Conservation (phyloP, 2,329 filamentous ascomycete genomes). For the Metarhizium sp. region DNA sequence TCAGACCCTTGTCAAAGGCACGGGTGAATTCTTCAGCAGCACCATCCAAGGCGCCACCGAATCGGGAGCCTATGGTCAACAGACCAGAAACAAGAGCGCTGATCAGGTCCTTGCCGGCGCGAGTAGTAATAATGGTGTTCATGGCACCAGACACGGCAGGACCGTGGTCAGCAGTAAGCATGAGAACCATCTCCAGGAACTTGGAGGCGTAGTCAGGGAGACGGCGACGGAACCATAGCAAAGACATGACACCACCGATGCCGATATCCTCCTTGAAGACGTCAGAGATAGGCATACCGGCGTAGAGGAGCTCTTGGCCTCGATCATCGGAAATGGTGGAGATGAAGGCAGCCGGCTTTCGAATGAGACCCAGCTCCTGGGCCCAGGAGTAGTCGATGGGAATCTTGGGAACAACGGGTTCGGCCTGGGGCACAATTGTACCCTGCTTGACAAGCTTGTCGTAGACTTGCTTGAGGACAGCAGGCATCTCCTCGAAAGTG, state of each 20-base stretch:
- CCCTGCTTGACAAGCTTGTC: conserved; percentile 77
- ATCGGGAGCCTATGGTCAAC: conserved; percentile 93
- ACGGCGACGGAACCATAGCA: conserved; percentile 98
- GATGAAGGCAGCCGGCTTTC: conserved; percentile 99
- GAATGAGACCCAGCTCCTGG: conserved; percentile 97
- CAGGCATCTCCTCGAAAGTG: conserved; percentile 93
- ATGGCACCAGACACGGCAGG: conserved; percentile 98
- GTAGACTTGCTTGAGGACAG: conserved; percentile 70
- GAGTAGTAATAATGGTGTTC: conserved; percentile 99
- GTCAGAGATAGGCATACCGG: conserved; percentile 99
- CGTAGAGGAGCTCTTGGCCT: conserved; percentile 97
- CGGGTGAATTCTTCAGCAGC: conserved; percentile 98
- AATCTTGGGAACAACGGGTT: conserved; percentile 96
- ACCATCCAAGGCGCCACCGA: conserved; percentile 96
- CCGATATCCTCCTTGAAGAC: conserved; percentile 98
- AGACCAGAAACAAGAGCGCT: conserved; percentile 92
- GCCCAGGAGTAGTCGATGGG: conserved; percentile 99
- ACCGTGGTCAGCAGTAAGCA: conserved; percentile 98
- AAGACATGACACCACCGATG: conserved; percentile 99
- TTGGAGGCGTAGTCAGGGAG: conserved; percentile 94
- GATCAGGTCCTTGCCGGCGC: conserved; percentile 98
- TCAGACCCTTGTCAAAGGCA: conserved; percentile 95
- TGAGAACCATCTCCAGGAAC: conserved; percentile 99
- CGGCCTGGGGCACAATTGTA: conserved; percentile 73
- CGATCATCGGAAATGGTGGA: conserved; percentile 99